Percentiles rank a stretch among this genome's conserved stretches.
phyloP scores from a whole-genome alignment of 495 filamentous ascomycete genomes.

The Cercophora newfieldiana region DNA sequence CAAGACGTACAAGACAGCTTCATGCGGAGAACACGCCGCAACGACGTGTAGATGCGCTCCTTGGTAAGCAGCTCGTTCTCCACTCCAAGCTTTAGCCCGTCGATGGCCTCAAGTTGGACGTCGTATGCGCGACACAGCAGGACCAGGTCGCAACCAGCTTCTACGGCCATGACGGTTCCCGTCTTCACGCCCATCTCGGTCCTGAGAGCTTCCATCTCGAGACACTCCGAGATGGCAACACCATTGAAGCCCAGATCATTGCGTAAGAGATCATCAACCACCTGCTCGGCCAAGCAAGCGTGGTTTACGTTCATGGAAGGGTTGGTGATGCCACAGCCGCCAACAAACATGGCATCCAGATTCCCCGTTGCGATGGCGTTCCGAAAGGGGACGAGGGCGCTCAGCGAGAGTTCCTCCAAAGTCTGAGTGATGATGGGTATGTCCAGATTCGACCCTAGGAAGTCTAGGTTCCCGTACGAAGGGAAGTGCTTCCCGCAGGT shows the following conservation, averaged over 20 bases:
- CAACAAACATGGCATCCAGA: conserved; percentile 89
- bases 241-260: conserved; percentile 83
- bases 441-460: conserved; percentile 79
- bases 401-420: conserved; percentile 79
- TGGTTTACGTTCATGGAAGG: conserved; percentile 89
- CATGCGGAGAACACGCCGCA: conserved; percentile 69
- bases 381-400: conserved; percentile 80
- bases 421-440: conserved; percentile 92
- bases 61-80: conserved; percentile 82
- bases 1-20: conserved; percentile 79
- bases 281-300: conserved; percentile 85
- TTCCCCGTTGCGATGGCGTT: conserved; percentile 77
- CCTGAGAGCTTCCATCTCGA: conserved; percentile 92
- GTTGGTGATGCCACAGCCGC: conserved; percentile 83
- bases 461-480: conserved; percentile 90
- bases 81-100: conserved; percentile 76
- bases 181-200: conserved; percentile 92
- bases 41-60: conserved; percentile 70
- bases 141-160: conserved; percentile 85
- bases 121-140: conserved; percentile 82
- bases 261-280: conserved; percentile 79
- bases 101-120: conserved; percentile 83
- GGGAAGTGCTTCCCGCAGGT: conserved; percentile 94
- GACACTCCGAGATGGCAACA: conserved; percentile 88
- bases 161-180: conserved; percentile 90